Conservation (phyloP, 2,329 filamentous ascomycete genomes). For the Chalaropsis ovoidea region DNA sequence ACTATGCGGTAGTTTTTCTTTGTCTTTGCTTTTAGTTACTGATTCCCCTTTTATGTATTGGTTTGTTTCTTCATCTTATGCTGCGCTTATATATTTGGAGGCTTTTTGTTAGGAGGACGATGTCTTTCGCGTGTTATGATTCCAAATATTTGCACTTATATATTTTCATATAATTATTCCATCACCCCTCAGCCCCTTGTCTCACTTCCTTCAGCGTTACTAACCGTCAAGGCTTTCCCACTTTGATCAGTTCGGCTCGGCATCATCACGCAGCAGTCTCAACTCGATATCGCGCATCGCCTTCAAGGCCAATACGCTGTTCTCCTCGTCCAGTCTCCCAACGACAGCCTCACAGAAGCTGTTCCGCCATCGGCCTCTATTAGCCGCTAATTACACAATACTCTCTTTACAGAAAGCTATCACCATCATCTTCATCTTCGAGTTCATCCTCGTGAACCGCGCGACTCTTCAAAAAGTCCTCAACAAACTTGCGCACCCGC, state of each 20-base stretch:
- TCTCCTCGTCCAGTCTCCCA: not conserved
- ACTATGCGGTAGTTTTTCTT: too few relatives aligned
- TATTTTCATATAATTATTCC: not conserved
- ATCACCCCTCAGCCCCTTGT: not conserved
- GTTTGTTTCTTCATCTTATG: not conserved
- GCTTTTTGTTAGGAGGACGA: not conserved
- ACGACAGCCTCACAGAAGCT: not conserved
- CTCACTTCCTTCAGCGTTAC: not conserved
- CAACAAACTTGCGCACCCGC: constrained; percentile 20
- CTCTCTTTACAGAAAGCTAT: not conserved
- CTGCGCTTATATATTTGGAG: not conserved
- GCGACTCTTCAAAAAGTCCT: constrained; percentile 18
- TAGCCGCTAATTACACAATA: not conserved
- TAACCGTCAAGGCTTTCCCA: not conserved
- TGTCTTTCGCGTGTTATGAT: not conserved
- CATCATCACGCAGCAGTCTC: not conserved
- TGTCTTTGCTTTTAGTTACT: not conserved
- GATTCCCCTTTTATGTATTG: constrained; percentile 9
- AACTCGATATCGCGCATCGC: not conserved
- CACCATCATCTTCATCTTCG: constrained; percentile 21
- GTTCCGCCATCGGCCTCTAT: not conserved
- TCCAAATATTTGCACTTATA: not conserved
- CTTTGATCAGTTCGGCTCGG: too few relatives aligned
- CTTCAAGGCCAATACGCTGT: not conserved
- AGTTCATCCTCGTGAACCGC: constrained; percentile 20